Evolutionary conservation across 306 rosid genomes (phyloP).

Genomic region (Lithocarpus polystachyus): DNA sequence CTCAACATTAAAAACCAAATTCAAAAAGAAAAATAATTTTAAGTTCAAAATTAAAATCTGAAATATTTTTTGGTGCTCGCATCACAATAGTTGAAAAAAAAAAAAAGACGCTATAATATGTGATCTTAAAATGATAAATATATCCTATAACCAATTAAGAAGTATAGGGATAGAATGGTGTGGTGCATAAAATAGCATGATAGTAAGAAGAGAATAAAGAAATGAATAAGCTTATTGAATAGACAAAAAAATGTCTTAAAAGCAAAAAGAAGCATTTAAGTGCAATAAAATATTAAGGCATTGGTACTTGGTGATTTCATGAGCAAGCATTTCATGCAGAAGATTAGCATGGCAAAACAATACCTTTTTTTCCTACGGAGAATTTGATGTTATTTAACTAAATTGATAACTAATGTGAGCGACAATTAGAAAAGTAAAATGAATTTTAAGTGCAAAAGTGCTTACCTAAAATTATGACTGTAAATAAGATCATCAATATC

Average conservation of each 20-base stretch:
- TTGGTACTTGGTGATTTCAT: not conserved
- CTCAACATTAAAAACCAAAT: too few species aligned
- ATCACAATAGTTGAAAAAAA: not conserved
- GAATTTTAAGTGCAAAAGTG: not conserved
- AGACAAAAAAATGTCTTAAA: not conserved
- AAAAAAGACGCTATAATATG: not conserved
- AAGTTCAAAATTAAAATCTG: too few species aligned
- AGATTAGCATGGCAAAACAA: too few species aligned
- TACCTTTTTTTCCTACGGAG: not conserved
- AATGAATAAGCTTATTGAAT: not conserved
- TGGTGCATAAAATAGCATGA: not conserved
- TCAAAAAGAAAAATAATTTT: too few species aligned
- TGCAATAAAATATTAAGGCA: not conserved
- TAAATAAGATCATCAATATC: constrained; percentile 8
- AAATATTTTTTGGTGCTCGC: too few species aligned
- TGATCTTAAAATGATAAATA: not conserved
- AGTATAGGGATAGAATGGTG: not conserved
- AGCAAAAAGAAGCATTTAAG: too few species aligned
- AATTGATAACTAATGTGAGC: not conserved
- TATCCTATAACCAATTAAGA: not conserved
- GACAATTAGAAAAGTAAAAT: not conserved
- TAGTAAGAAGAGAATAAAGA: not conserved
- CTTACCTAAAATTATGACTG: constrained; percentile 25
- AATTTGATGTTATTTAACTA: not conserved
- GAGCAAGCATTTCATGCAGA: not conserved